A percentile compares a stretch with the other conserved stretches of the same genome.
These are phyloP conservation scores for Dactylella cylindrospora DNA, from an alignment of 2,329 filamentous ascomycete species.

Conservation along the genomic window DNA sequence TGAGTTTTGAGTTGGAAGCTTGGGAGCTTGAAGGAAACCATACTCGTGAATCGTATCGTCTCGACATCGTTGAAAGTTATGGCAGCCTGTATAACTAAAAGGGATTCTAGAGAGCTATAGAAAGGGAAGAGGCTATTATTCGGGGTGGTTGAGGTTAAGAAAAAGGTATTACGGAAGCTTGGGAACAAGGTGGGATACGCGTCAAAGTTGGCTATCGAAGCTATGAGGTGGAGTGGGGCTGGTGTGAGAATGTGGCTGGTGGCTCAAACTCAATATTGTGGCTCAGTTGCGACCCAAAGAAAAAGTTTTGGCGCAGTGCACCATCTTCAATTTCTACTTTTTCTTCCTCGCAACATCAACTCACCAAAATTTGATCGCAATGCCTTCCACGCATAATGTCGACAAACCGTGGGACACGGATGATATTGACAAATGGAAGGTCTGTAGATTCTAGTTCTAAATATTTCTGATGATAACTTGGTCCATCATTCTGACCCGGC, in stretches of 20 bases:
- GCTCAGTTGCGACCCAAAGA: conserved; percentile 7
- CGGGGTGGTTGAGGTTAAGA: conserved; percentile 14
- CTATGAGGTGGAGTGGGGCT: conserved; percentile 44
- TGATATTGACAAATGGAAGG: conserved; percentile 96
- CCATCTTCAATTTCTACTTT: conserved; percentile 24
- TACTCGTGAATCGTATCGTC: conserved; percentile 96
- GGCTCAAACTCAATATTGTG: conserved; percentile 5
- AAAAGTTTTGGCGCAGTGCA: conserved; percentile 41
- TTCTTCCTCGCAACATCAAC: not conserved
- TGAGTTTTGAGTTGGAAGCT: conserved; percentile 15
- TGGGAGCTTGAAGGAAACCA: conserved; percentile 53
- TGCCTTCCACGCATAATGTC: conserved; percentile 86
- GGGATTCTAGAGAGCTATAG: not conserved
- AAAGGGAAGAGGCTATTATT: conserved; percentile 21
- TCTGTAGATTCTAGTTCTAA: conserved; percentile 49
- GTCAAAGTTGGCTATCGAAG: conserved; percentile 44
- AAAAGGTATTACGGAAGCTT: conserved; percentile 21
- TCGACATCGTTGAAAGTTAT: conserved; percentile 68
- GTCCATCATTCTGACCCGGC: not conserved
- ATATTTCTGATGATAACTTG: not conserved
- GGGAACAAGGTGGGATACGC: conserved; percentile 41
- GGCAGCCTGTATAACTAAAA: no score
- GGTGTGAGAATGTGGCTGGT: conserved; percentile 25
- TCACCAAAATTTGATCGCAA: conserved; percentile 51
- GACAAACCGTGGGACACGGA: conserved; percentile 96